Conservation (phyloP, 495 filamentous ascomycete species). For the Bacidia gigantensis region DNA sequence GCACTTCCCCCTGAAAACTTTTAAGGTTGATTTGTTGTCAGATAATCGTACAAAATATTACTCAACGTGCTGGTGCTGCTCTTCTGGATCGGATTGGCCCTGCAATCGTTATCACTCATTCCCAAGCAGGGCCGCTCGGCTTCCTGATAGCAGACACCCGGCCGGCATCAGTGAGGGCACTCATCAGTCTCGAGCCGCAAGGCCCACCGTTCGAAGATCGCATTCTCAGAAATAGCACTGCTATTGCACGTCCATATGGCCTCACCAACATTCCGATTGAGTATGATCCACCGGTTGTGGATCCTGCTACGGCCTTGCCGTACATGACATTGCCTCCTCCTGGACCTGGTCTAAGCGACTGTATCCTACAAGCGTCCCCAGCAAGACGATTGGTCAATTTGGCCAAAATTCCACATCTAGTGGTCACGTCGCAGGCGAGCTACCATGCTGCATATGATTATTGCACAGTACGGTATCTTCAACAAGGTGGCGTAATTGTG, state of each 20-base stretch:
- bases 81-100: conserved; percentile 36
- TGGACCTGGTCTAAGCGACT: conserved; percentile 2
- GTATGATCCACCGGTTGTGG: conserved; percentile 31
- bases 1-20: no score
- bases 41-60: conserved; percentile 24
- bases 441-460: conserved; percentile 45
- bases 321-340: neutral
- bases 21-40: no score
- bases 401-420: conserved; percentile 16
- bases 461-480: conserved; percentile 37
- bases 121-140: conserved; percentile 35
- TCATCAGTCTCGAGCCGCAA: conserved; percentile 39
- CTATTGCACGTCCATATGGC: conserved; percentile 25
- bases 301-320: neutral
- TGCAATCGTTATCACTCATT: conserved; percentile 37
- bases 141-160: conserved; percentile 36
- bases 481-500: conserved; percentile 39
- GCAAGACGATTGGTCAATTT: conserved; percentile 20
- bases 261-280: conserved; percentile 35
- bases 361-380: conserved; percentile 14
- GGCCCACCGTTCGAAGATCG: conserved; percentile 36
- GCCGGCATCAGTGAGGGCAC: conserved; percentile 31
- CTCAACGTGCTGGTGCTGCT: conserved; percentile 26
- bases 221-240: conserved; percentile 15
- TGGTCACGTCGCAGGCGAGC: conserved; percentile 28